Evolutionary conservation across 352 stramenopile species (phyloP), one percentile per base, ranked within the genome.

Genomic region (Pseudoperonospora humuli): DNA sequence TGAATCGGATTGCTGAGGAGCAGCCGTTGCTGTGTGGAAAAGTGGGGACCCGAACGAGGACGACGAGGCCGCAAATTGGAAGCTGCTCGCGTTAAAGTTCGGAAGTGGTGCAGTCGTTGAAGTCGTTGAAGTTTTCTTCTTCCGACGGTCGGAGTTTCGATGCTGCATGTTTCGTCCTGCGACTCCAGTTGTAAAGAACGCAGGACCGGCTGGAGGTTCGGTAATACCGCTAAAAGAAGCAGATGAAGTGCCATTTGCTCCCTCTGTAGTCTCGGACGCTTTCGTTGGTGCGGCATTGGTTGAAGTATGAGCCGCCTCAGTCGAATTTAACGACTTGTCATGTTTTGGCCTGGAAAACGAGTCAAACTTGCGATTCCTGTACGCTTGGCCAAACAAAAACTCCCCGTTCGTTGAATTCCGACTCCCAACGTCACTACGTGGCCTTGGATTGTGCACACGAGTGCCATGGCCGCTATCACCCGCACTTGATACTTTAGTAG

Each of bases 341-440:
- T 34, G 52, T 11, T 28, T 54, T 52, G 50, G 32, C 24, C 26
- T 36, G 2, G 25, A 39, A 15, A 49, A 55, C 0, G 7, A 6
- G 50, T 50, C 55, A 7, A 54, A 17, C 23, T 57, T 61, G 39
- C 54, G 44, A 31, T 61, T 61, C 32, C 62, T 68, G 37, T 64
- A 68, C 5, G 34, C 37, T 51, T 54, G 42, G 23, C 54, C 59
- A 49, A 64, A 61, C 19, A 57, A 14, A 54, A 61, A 61, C 14
- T 45, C 42, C 3, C 14, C 21, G 23, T 52, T 54, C 1, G 23
- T 51, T 7, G 46, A 26, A 3, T 43, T 33, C 18, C 5, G 26
- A 26, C 6, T 37, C 0, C 34, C 14, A 39, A 26, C 18, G 8
- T 56, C 44, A 0, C 15, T 15, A 5, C 36, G 39, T 32, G 48